Evolutionary conservation across 1,284 basidiomycete species (phyloP).

Genomic region (Fomitopsis palustris): DNA sequence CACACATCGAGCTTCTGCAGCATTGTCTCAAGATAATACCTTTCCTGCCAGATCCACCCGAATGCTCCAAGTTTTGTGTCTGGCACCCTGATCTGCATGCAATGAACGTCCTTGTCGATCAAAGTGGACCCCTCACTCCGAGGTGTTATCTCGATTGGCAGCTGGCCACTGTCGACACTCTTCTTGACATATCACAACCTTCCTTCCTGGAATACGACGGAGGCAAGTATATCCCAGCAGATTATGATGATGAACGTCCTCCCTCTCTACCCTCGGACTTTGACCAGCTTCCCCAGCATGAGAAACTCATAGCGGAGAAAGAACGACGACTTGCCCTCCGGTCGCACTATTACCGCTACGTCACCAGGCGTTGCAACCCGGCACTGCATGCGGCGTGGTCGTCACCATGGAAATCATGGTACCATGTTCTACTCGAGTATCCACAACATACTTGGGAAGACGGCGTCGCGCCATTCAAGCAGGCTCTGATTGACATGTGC

Average conservation of each 20-base stretch:
- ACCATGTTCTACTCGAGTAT: not conserved
- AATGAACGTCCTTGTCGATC: conserved; percentile 28
- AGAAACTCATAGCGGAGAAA: not conserved
- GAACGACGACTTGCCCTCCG: not conserved
- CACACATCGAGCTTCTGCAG: conserved; percentile 8
- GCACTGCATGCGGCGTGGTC: not conserved
- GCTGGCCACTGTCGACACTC: not conserved
- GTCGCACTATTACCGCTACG: not conserved
- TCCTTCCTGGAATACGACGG: not conserved
- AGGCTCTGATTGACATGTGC: not conserved
- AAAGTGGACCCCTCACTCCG: conserved; percentile 13
- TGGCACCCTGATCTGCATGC: conserved; percentile 32
- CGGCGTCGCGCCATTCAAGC: not conserved
- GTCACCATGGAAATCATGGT: not conserved
- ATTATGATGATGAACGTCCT: too few relatives aligned
- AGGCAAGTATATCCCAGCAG: not conserved
- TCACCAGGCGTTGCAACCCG: not conserved
- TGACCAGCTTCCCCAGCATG: not conserved
- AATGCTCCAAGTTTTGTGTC: conserved; percentile 16
- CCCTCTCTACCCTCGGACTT: not conserved
- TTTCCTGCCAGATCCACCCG: conserved; percentile 7
- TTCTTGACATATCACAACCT: not conserved
- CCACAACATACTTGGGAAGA: not conserved
- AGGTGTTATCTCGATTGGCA: conserved; percentile 32
- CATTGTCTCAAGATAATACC: conserved; percentile 2